Evolutionary conservation across 192 early-diverging fungal species (phyloP), one percentile per base, ranked within the genome.

Genomic region (Backusella morwellensis): DNA sequence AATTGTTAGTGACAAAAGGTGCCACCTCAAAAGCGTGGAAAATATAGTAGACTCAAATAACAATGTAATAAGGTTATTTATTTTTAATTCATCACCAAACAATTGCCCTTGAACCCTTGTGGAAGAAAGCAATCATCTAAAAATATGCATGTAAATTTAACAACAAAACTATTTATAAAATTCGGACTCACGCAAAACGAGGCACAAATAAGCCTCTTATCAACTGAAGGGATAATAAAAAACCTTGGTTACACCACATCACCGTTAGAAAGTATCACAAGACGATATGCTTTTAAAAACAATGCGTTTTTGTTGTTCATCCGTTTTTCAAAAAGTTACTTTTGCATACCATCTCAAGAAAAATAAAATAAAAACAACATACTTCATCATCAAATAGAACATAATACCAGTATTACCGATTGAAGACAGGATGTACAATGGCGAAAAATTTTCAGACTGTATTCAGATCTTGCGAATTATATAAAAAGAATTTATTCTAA

Each of bases 171-270:
- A 63, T 63, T 63, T 63, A 63, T 63, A 63, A 63, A 63, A 29
- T n/a, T 29, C 26, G 56, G 26, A 29, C 56, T 63, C 56, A 29
- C n/a, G 26, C 23, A 63, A 29, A 63, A 63, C 23, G 56, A 63
- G 21, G 56, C 56, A 63, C 56, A 63, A 63, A 63, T 59, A 63
- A 63, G 56, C 56, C 56, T 63, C 56, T 63, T 29, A 63, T 63
- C 8, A 26, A 29, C 11, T 63, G 56, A 29, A 63, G n/a, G 23
- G n/a, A 29, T 14, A 26, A 63, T 29, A 63, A 63, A 63, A 63
- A 56, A 1, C 9, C 2, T 23, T 26, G 54, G 54, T 59, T 59
- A 59, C 54, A 59, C 54, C 21, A 29, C n/a, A 59, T 12, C 23
- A 26, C 54, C 11, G 54, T 4, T 59, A 26, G 1, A 7, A 21